Conservation (phyloP, 176 grass and related monocot species). For the Oryza glumipatula region DNA sequence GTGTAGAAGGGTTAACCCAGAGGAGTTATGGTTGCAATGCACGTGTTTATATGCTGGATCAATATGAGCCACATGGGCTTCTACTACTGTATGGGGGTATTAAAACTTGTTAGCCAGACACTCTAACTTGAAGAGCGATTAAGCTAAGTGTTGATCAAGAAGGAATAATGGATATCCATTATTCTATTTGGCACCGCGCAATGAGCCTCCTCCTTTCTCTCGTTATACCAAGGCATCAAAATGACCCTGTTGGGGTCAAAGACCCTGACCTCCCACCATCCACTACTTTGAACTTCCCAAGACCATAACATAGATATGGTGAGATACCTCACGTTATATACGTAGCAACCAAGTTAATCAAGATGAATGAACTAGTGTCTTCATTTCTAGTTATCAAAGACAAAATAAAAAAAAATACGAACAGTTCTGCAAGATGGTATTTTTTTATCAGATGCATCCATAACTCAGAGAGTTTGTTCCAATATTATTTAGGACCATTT, state of each 20-base stretch:
- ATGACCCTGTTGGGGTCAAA: not conserved
- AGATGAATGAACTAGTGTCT: not conserved
- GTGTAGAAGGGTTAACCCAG: not conserved
- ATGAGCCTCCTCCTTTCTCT: not conserved
- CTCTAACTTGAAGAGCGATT: not conserved
- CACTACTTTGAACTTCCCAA: not conserved
- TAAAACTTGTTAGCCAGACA: not conserved
- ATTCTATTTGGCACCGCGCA: not conserved
- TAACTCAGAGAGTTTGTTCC: not conserved
- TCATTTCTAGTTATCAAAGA: not conserved
- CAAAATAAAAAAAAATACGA: not conserved
- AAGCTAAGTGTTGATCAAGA: not conserved
- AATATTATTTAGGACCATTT: conserved; percentile 4
- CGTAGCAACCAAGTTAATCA: not conserved
- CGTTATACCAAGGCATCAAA: not conserved
- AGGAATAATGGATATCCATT: not conserved
- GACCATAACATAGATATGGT: not conserved
- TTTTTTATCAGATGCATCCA: conserved; percentile 35
- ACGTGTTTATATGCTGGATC: not conserved
- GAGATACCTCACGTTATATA: not conserved
- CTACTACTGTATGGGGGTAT: not conserved
- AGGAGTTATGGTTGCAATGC: not conserved
- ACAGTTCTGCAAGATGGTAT: not conserved
- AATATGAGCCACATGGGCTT: not conserved
- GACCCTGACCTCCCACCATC: not conserved